Base-by-base conservation (phyloP, 352 stramenopile species). In the Phytophthora multivora region DNA sequence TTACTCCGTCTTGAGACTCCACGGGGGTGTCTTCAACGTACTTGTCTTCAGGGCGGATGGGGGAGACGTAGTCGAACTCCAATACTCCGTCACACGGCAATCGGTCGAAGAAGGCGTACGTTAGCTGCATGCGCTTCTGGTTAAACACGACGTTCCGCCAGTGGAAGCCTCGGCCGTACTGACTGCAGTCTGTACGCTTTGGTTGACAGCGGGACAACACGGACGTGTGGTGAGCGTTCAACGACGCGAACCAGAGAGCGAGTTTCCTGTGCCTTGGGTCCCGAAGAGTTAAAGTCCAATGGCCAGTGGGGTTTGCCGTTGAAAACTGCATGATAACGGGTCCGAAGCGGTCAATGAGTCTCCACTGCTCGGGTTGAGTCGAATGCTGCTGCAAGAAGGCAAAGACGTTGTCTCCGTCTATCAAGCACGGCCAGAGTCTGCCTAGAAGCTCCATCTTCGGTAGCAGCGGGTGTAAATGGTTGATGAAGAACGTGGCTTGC, bases 131-230 rank as follows among this genome's bases (percentile, higher is more conserved):
- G 0, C 55, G 38, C 18, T 85, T 77, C 18, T 82, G 72, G 50
- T 90, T 90, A 64, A 83, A 87, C 30, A 68, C 69, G 16, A 66
- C 79, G 31, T 92, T 92, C 35, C 83, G 83, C 78, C 80, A 92
- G 52, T 79, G 76, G 54, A 66, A 79, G 0, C 65, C 77, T 31
- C 74, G 80, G 11, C 79, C 80, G 36, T 77, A 86, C 41, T 92
- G 83, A 39, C 77, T 82, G 40, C 65, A 77, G 58, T 90, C 81
- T 3, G 75, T 85, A 9, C 77, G 79, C 38, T 80, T 86, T 0
- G 77, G 54, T 51, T 86, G 71, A 23, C 69, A 59, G 19, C 75
- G 72, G 0, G 47, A 16, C 2, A 75, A 46, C 5, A 64, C 25
- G 0, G 40, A 40, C 4, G 70, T 71, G 18, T 90, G 75, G 13